Conservation (phyloP, 164 flowering plant genomes). For the Chimonanthus salicifolius region DNA sequence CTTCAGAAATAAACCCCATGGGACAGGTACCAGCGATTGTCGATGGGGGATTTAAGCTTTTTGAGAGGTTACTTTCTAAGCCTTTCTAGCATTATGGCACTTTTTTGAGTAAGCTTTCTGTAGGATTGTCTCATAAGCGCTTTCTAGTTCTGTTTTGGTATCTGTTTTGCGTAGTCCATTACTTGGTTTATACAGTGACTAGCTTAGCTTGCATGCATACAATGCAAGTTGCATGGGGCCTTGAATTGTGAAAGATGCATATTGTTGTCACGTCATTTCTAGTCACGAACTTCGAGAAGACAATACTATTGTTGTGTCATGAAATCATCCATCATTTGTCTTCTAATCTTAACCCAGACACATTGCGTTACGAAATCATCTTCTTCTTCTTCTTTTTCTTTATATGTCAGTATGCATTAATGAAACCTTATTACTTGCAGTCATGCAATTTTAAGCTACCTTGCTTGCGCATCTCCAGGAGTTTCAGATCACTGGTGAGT, state of each 20-base stretch:
- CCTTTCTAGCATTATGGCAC: background rate
- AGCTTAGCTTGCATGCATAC: too few species aligned
- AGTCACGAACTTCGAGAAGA: too few species aligned
- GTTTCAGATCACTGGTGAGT: constrained; percentile 86
- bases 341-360: too few species aligned
- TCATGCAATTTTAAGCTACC: constrained; percentile 84
- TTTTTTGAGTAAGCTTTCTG: background rate
- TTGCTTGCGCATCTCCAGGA: constrained; percentile 76
- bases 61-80: constrained; percentile 54
- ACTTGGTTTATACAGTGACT: too few species aligned
- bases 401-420: too few species aligned
- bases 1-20: constrained; percentile 72
- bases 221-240: too few species aligned
- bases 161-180: background rate
- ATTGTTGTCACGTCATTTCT: too few species aligned
- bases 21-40: constrained; percentile 66
- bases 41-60: constrained; percentile 81
- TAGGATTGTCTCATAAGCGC: background rate
- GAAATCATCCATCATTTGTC: too few species aligned
- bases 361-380: too few species aligned
- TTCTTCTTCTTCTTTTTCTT: too few species aligned
- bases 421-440: constrained; percentile 37
- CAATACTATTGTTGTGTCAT: too few species aligned
- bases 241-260: too few species aligned
- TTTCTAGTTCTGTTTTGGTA: background rate